Base-by-base conservation (phyloP, 2,329 filamentous ascomycete species). In the Exophiala phaeomuriformis region DNA sequence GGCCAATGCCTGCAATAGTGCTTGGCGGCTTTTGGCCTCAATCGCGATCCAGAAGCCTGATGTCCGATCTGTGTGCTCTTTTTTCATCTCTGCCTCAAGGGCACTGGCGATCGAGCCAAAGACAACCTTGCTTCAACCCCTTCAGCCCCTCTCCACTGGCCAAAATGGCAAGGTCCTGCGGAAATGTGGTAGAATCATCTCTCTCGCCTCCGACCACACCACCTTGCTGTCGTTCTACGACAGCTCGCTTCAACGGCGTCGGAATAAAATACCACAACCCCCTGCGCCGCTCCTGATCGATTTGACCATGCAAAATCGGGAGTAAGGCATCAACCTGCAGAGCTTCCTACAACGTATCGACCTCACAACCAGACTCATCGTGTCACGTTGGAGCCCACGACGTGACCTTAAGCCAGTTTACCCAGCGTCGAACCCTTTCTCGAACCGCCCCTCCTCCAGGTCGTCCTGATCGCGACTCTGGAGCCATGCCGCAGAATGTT, bases 71-170 rank as follows among this genome's bases (percentile, higher is more conserved):
- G 32, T 29, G 48, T 42, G 35, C 50, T 44, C 42, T 47, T 47
- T 55, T 49, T 47, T n/a, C 27, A 45, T 6, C 43, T n/a, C 29
- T 10, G 28, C 50, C 36, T 40, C 52, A 55, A 41, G 19, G 51
- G 57, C 49, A 52, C 44, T 52, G n/a, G 30, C 46, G 54, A 59
- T 59, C 57, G 57, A 44, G 41, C 54, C 57, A 59, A 54, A 59
- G 54, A 57, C 41, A 53, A 31, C 28, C 44, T 32, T 47, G 27
- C 29, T 32, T n/a, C 36, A 47, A 47, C 44, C 39, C 6, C 33
- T 54, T n/a, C 12, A 32, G 6, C 27, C n/a, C 45, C 19, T 33
- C 32, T 43, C 27, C 28, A 29, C 30, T 32, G 48, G 46, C 45
- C 41, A 53, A 43, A 51, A 56, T 58, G 56, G 56, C 47, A 27